phyloP scores from a whole-genome alignment of 1,284 basidiomycete species.

The Xerocomus nothofagi region DNA sequence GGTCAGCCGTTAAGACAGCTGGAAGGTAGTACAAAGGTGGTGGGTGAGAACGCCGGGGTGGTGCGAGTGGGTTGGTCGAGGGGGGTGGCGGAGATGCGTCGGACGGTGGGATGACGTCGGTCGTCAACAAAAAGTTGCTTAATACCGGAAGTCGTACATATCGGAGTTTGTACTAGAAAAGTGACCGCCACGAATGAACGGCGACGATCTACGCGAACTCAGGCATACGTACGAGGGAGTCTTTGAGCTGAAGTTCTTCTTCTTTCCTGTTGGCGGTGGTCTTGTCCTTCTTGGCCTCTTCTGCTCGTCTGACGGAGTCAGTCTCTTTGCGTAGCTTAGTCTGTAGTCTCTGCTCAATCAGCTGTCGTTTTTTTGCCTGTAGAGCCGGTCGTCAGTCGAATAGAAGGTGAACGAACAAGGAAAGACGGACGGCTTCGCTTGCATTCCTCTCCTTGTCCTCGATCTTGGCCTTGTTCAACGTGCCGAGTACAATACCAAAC shows the following conservation, averaged over 20 bases:
- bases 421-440: constrained; percentile 65
- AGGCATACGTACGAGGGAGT: constrained; percentile 63
- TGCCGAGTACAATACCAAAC: constrained; percentile 78
- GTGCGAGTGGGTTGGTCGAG: constrained; percentile 45
- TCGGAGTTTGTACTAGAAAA: constrained; percentile 64
- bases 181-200: constrained; percentile 4
- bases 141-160: constrained; percentile 66
- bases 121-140: constrained; percentile 73
- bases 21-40: constrained; percentile 78
- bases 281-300: constrained; percentile 82
- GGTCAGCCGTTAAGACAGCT: constrained; percentile 61
- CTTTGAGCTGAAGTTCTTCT: constrained; percentile 75
- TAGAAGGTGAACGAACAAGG: background rate
- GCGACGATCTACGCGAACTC: background rate
- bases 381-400: constrained; percentile 3
- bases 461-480: constrained; percentile 78
- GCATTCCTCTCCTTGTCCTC: constrained; percentile 78
- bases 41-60: constrained; percentile 63
- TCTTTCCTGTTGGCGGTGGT: constrained; percentile 70
- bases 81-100: constrained; percentile 29
- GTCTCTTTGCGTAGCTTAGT: constrained; percentile 77
- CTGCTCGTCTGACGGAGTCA: constrained; percentile 76
- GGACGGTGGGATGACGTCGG: constrained; percentile 57
- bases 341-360: constrained; percentile 79
- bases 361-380: constrained; percentile 76